These are phyloP conservation scores for Aquilaria yunnanensis DNA, from an alignment of 345 rosid species.

Conservation along the genomic window DNA sequence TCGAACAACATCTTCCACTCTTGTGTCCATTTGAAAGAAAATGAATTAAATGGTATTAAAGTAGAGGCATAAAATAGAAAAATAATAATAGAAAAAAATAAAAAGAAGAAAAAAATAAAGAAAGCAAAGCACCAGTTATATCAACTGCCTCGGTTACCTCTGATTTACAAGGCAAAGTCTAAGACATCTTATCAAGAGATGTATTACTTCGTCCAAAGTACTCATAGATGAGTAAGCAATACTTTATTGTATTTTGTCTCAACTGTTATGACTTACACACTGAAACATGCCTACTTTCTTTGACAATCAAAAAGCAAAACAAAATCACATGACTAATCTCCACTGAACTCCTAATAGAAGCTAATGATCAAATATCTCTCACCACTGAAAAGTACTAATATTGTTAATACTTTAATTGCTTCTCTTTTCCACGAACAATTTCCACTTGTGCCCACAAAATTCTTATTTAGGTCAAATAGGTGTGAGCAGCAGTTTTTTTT, in stretches of 20 bases:
- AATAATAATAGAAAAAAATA: not conserved
- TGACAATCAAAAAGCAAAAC: too few relatives aligned
- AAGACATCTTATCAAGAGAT: not conserved
- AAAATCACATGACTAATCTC: too few relatives aligned
- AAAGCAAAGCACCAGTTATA: not conserved
- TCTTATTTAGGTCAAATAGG: too few relatives aligned
- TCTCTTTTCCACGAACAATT: too few relatives aligned
- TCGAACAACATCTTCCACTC: constrained; percentile 29
- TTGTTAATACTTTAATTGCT: too few relatives aligned
- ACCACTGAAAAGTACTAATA: too few relatives aligned
- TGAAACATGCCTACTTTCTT: too few relatives aligned
- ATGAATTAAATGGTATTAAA: constrained; percentile 16
- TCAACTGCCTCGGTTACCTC: not conserved
- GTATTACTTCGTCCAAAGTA: not conserved
- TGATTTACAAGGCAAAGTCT: not conserved
- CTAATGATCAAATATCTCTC: too few relatives aligned
- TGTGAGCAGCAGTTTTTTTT: too few relatives aligned
- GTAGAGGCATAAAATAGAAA: not conserved
- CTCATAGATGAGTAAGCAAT: not conserved
- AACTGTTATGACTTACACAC: too few relatives aligned
- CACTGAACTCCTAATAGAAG: too few relatives aligned
- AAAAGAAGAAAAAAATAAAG: not conserved
- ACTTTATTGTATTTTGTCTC: not conserved
- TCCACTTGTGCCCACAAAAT: too few relatives aligned
- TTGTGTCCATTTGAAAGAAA: constrained; percentile 29